phyloP scores from a whole-genome alignment of 306 rosid genomes.

The Acacia melanoxylon region DNA sequence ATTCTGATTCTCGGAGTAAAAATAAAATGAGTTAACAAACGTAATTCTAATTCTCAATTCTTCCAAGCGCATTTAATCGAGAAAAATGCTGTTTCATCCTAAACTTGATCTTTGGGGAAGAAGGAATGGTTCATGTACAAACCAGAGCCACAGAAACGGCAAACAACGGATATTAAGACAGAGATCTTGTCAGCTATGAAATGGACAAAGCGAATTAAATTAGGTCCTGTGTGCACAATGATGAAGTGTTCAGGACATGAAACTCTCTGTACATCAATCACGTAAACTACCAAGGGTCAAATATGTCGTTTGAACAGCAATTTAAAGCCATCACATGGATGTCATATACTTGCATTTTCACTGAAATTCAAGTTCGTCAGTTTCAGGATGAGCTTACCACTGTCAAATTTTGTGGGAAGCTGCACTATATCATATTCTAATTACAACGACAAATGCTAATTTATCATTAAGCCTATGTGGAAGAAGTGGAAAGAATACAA shows the following conservation, averaged over 20 bases:
- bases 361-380: not conserved
- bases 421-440: not conserved
- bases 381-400: not conserved
- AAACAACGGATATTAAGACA: constrained; percentile 1
- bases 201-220: constrained; percentile 6
- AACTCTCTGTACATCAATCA: not conserved
- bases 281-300: not conserved
- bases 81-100: no score
- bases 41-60: no score
- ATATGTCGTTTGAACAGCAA: not conserved
- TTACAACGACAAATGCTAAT: not conserved
- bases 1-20: no score
- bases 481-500: not conserved
- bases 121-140: no score
- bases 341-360: not conserved
- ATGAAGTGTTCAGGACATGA: not conserved
- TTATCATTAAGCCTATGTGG: not conserved
- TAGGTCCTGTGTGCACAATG: not conserved
- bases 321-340: not conserved
- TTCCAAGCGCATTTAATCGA: no score
- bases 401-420: constrained; percentile 1
- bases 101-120: no score
- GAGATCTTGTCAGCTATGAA: constrained; percentile 5
- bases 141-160: not conserved
- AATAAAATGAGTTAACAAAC: no score